phyloP scores from a whole-genome alignment of 2,329 filamentous ascomycete species.

The Aspergillus nomiae region DNA sequence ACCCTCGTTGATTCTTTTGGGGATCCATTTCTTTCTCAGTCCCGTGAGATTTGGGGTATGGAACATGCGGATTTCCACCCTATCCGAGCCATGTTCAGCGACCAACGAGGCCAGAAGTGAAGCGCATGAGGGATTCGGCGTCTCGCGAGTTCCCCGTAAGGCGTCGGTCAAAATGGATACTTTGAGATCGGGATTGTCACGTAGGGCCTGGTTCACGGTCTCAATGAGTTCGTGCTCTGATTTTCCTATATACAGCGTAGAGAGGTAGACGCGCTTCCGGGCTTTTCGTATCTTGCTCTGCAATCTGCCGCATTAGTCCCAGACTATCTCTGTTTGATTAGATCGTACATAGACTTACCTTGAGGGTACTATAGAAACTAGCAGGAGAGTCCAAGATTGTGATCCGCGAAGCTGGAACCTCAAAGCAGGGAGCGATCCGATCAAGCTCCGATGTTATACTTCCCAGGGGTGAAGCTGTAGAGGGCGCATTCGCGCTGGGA shows the following conservation, averaged over 20 bases:
- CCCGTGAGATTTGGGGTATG: slow-evolving; percentile 96
- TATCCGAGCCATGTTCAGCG: slow-evolving; percentile 75
- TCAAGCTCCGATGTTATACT: slow-evolving; percentile 75
- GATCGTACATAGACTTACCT: slow-evolving; percentile 57
- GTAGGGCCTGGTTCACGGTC: slow-evolving; percentile 73
- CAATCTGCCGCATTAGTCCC: slow-evolving; percentile 11
- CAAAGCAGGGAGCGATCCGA: slow-evolving; percentile 85
- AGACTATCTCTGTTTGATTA: background rate
- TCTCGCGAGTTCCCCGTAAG: slow-evolving; percentile 86
- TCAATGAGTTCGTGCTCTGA: slow-evolving; percentile 85
- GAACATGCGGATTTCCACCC: slow-evolving; percentile 95
- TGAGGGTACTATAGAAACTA: slow-evolving; percentile 91
- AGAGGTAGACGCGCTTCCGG: slow-evolving; percentile 79
- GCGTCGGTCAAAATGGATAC: slow-evolving; percentile 91
- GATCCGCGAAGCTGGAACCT: slow-evolving; percentile 78
- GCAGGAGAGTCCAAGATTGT: slow-evolving; percentile 74
- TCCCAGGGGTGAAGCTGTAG: slow-evolving; percentile 53
- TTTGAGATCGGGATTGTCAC: slow-evolving; percentile 71
- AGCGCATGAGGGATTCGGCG: slow-evolving; percentile 80
- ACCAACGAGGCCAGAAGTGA: slow-evolving; percentile 85
- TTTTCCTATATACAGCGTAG: slow-evolving; percentile 96
- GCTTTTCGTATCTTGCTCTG: slow-evolving; percentile 81
- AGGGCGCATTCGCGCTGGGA: slow-evolving; percentile 27
- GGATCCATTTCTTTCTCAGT: slow-evolving; percentile 77
- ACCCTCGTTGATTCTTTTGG: slow-evolving; percentile 91